These are phyloP conservation scores for Myriosclerotinia scirpicola DNA, from an alignment of 2,329 filamentous ascomycete species.

Conservation along the genomic window DNA sequence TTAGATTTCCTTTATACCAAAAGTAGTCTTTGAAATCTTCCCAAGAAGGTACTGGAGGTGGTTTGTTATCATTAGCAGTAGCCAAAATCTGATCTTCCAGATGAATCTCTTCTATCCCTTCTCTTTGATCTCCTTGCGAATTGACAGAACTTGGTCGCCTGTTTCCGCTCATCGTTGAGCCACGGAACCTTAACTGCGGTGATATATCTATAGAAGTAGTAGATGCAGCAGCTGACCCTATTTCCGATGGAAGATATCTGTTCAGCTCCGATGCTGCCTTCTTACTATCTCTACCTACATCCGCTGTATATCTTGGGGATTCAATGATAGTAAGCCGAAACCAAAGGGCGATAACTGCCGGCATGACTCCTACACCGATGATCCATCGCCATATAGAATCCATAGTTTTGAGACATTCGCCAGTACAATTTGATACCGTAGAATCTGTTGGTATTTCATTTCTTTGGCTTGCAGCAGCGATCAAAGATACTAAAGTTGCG, in stretches of 20 bases:
- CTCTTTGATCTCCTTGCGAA: background rate
- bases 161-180: background rate
- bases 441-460: background rate
- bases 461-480: background rate
- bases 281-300: slow-evolving; percentile 25
- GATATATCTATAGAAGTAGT: slow-evolving; percentile 14
- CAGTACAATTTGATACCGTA: background rate
- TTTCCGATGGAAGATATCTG: slow-evolving; percentile 27
- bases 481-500: slow-evolving; percentile 61
- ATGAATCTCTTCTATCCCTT: too few relatives aligned
- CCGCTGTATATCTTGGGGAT: slow-evolving; percentile 49
- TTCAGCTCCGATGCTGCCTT: slow-evolving; percentile 32
- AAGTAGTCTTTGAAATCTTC: slow-evolving; percentile 34
- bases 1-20: slow-evolving; percentile 49
- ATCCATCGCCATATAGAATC: slow-evolving; percentile 66
- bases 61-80: slow-evolving; percentile 12
- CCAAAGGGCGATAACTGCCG: slow-evolving; percentile 61
- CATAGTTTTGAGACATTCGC: slow-evolving; percentile 8
- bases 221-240: slow-evolving; percentile 16
- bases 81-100: slow-evolving; percentile 44
- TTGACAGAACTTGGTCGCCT: too few relatives aligned
- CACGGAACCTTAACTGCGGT: background rate
- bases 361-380: slow-evolving; percentile 63
- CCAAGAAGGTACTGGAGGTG: slow-evolving; percentile 31
- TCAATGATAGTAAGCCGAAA: slow-evolving; percentile 68